Conservation (phyloP, 352 stramenopile species). For the Phytophthora constricta region DNA sequence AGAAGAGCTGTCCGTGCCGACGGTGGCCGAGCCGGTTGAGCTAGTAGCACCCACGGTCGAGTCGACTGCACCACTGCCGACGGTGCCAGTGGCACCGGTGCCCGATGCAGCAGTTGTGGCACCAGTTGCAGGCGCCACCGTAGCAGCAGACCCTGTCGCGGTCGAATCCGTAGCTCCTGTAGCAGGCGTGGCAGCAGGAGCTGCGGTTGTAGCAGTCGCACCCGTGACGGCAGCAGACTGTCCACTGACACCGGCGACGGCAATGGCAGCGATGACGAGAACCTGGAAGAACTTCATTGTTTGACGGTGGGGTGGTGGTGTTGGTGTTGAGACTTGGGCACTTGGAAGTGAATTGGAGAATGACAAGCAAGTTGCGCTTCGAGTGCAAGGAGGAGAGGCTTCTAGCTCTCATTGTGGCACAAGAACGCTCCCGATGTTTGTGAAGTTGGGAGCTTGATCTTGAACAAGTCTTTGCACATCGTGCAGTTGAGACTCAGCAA, state of each 20-base stretch:
- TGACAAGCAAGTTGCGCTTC: slow-evolving; percentile 4
- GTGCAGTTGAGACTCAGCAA: slow-evolving; percentile 4
- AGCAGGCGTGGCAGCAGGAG: neutral
- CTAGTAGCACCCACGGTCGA: slow-evolving; percentile 22
- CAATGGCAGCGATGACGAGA: slow-evolving; percentile 35
- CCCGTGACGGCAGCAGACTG: slow-evolving; percentile 26
- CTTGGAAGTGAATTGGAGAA: slow-evolving; percentile 27
- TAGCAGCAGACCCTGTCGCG: neutral
- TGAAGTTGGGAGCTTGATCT: neutral
- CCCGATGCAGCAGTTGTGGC: slow-evolving; percentile 11
- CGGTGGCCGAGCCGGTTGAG: slow-evolving; percentile 3
- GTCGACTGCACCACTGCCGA: slow-evolving; percentile 15
- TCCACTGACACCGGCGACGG: slow-evolving; percentile 30
- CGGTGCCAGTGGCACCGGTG: slow-evolving; percentile 10
- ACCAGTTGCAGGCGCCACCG: slow-evolving; percentile 5
- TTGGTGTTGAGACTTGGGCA: slow-evolving; percentile 27
- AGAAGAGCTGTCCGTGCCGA: neutral
- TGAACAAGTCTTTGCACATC: neutral
- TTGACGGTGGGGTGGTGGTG: neutral
- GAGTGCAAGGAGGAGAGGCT: slow-evolving; percentile 1
- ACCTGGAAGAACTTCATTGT: slow-evolving; percentile 45
- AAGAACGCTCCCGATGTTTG: slow-evolving; percentile 6
- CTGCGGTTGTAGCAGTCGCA: neutral
- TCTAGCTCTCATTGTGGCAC: slow-evolving; percentile 1
- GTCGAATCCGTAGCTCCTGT: neutral